Evolutionary conservation across 2,329 filamentous ascomycete genomes (phyloP).

Genomic region (Epicoccum nigrum): DNA sequence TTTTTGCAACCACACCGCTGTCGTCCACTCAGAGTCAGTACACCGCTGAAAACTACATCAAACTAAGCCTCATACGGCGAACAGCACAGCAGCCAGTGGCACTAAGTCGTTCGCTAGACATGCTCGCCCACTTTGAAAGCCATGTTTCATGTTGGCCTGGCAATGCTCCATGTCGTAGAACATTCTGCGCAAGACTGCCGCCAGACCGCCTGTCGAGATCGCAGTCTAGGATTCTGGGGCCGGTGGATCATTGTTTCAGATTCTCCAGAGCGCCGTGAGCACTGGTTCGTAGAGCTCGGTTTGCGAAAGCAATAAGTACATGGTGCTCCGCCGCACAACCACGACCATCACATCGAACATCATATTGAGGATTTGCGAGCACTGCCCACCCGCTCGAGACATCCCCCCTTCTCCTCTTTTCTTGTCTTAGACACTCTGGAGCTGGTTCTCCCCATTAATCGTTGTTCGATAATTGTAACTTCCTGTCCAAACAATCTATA

Average conservation of each 20-base stretch:
- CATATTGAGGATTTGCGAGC: conserved; percentile 18
- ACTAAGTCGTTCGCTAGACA: conserved; percentile 34
- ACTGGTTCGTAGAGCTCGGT: conserved; percentile 39
- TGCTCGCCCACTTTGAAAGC: conserved; percentile 42
- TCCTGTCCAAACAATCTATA: conserved; percentile 23
- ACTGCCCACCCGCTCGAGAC: conserved; percentile 45
- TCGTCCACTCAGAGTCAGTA: conserved; percentile 36
- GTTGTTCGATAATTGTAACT: conserved; percentile 45
- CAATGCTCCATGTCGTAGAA: conserved; percentile 36
- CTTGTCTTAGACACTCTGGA: conserved; percentile 51
- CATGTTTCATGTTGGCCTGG: conserved; percentile 45
- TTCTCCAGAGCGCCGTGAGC: conserved; percentile 44
- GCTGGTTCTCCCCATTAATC: conserved; percentile 53
- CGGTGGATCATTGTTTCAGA: conserved; percentile 50
- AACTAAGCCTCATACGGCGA: conserved; percentile 11
- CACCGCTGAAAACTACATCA: conserved; percentile 18
- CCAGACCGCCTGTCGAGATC: conserved; percentile 37
- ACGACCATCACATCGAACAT: conserved; percentile 20
- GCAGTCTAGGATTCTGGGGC: conserved; percentile 33
- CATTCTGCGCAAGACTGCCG: conserved; percentile 37
- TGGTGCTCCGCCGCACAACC: conserved; percentile 44
- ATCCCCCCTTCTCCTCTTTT: conserved; percentile 46
- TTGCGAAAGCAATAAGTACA: conserved; percentile 44
- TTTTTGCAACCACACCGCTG: conserved; percentile 30
- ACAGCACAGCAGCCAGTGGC: conserved; percentile 28